Evolutionary conservation across 2,329 filamentous ascomycete species (phyloP), one percentile per base, ranked within the genome.

Genomic region (Laburnicola sp.): DNA sequence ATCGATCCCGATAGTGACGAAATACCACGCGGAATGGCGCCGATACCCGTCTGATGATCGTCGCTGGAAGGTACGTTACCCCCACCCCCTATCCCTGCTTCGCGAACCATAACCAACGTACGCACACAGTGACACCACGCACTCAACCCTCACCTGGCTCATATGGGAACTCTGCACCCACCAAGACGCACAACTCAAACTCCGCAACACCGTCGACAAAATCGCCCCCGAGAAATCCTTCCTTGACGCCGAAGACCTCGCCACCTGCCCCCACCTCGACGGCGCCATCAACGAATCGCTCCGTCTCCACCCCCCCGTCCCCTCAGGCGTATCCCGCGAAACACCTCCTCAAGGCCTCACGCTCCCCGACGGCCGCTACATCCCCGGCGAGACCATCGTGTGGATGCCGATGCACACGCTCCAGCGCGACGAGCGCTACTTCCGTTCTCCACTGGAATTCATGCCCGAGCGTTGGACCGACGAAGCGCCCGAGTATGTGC

Each of bases 311-410:
- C 66, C 68, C 25, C 58, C 65, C 23, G 65, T 73, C 2, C 64
- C 68, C 4, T 65, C 60, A 1, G 66, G 67, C 37, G 49, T 71
- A 3, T 59, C 63, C 26, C 70, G 71, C 30, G 63, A 68, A 50
- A 70, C 69, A 5, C 67, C 70, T 2, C 58, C 63, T 0, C 62
- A 65, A 47, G 71, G 71, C 34, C 51, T 73, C 25, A 64, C 60
- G 1, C 58, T 66, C 25, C 62, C 70, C 6, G 52, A 67, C 39
- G 62, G 64, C 6, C 63, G 59, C 3, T 64, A 65, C 37, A 64
- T 74, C 34, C 68, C 68, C 25, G 68, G 68, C 23, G 50, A 61
- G 27, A 58, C 62, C 26, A 42, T 63, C 4, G 50, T 71, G 36
- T 64, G 63, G 65, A 66, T 65, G 59, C 68, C 68, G 1, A 62